Base-by-base conservation (phyloP, 176 grass and related monocot genomes). In the Oryza australiensis region DNA sequence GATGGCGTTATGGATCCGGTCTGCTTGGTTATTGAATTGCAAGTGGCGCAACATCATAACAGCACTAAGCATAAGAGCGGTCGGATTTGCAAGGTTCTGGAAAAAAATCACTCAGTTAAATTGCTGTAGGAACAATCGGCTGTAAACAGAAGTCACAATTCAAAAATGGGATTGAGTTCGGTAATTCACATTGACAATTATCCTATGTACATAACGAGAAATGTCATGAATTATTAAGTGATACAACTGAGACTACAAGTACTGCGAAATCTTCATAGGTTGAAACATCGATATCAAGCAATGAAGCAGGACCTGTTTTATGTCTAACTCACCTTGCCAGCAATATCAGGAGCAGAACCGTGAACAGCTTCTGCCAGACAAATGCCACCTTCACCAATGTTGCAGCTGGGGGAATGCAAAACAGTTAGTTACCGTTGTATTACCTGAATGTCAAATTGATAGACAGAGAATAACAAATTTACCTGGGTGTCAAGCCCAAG, bases 381-480 rank as follows among this genome's bases (percentile, higher is more conserved):
- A 84, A 98, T 93, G 80, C 96, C 96, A n/a, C 84, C 93, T 93
- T 98, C 96, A 84, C 96, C 93, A 73, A 98, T 98, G 69, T 98
- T 98, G 82, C 96, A 95, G 70, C 93, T 98, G 78, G 23, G 62
- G 9, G 80, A 62, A 74, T 29, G 41, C 75, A 84, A 30, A 87
- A 53, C 0, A 72, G 62, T 74, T 9, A 83, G 64, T 64, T 22
- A 2, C 28, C 69, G 20, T 12, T 13, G 16, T 74, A 43, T 68
- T 13, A 12, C 73, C 42, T 64, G 12, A 18, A 55, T 28, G 23
- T 60, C 40, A 79, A 86, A 53, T 81, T 57, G 4, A 59, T 72
- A 18, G 60, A 35, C 28, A 66, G 66, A 77, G 24, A 46, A 22
- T 81, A 85, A 64, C 20, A 80, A 72, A 28, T 74, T 43, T 95